Evolutionary conservation across 805 yeast species (phyloP).

Genomic region (Yarrowia sp.): DNA sequence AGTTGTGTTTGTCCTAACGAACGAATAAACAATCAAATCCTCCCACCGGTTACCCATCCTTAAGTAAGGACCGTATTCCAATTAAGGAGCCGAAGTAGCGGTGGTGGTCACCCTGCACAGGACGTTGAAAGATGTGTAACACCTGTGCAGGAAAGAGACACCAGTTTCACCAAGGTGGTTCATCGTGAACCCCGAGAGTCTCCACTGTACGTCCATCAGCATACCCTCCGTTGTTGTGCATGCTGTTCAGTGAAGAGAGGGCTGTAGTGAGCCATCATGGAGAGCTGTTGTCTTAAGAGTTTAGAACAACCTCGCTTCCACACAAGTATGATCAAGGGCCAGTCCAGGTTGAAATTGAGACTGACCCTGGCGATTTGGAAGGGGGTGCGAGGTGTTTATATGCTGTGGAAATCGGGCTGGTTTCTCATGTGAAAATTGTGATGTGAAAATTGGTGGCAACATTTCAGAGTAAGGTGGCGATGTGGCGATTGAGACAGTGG

Average conservation of each 20-base stretch:
- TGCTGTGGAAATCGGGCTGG: neutral
- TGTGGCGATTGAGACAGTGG: neutral
- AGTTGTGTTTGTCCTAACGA: neutral
- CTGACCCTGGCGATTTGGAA: neutral
- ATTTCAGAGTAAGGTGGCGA: too few species aligned
- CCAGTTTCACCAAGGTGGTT: neutral
- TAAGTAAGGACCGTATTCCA: neutral
- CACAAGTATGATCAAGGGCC: constrained; percentile 9
- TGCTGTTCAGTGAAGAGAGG: neutral
- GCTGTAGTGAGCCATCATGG: too few species aligned
- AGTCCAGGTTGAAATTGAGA: neutral
- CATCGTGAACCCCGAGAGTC: neutral
- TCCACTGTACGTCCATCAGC: constrained; percentile 15
- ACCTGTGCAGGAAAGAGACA: too few species aligned
- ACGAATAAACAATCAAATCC: neutral
- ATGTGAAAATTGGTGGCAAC: too few species aligned
- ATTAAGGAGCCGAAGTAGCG: constrained; percentile 6
- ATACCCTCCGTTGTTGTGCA: neutral
- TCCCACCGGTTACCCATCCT: neutral
- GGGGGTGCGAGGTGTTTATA: neutral
- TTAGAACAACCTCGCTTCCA: constrained; percentile 16
- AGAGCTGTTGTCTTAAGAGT: neutral
- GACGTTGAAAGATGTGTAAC: neutral
- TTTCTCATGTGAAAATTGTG: too few species aligned
- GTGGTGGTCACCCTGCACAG: neutral